Percentiles rank a stretch among this genome's conserved stretches.
These are phyloP conservation scores for Phytophthora europaea DNA, from an alignment of 352 stramenopile species.

Conservation along the genomic window DNA sequence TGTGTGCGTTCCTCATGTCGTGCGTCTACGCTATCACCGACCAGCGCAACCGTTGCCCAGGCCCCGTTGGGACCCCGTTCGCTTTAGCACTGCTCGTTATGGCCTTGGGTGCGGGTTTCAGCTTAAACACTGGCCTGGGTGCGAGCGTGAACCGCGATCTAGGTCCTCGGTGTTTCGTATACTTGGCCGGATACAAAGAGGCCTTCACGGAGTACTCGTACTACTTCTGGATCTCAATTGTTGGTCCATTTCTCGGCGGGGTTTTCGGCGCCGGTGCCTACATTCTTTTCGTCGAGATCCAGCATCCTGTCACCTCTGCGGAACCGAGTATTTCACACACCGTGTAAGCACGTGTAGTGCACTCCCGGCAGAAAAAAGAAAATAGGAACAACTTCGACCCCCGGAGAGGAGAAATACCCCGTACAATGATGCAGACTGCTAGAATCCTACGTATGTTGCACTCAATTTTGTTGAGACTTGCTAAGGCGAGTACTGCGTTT, in stretches of 20 bases:
- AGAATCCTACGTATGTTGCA: not conserved
- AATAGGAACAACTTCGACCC: too few relatives aligned
- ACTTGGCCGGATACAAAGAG: slow-evolving; percentile 40
- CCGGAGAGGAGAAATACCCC: too few relatives aligned
- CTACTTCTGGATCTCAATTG: slow-evolving; percentile 1
- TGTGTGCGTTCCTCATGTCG: slow-evolving; percentile 25
- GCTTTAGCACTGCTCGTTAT: slow-evolving; percentile 38
- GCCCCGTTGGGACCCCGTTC: slow-evolving; percentile 22
- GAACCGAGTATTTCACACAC: not conserved
- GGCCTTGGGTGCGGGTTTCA: slow-evolving; percentile 42
- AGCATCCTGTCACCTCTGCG: not conserved
- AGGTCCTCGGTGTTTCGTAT: slow-evolving; percentile 45
- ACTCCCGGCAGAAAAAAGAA: too few relatives aligned
- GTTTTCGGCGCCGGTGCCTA: not conserved
- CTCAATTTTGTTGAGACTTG: not conserved
- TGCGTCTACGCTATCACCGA: slow-evolving; percentile 39
- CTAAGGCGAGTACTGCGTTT: too few relatives aligned
- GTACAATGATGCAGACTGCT: not conserved
- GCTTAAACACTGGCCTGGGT: slow-evolving; percentile 46
- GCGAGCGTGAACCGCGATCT: slow-evolving; percentile 52
- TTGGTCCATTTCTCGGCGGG: not conserved
- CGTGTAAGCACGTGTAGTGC: not conserved
- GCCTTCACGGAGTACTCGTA: not conserved
- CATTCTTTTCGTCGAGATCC: not conserved
- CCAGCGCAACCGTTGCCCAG: slow-evolving; percentile 30